Evolutionary conservation across 2,329 filamentous ascomycete species (phyloP), one percentile per base, ranked within the genome.

Genomic region (Alternaria dauci): DNA sequence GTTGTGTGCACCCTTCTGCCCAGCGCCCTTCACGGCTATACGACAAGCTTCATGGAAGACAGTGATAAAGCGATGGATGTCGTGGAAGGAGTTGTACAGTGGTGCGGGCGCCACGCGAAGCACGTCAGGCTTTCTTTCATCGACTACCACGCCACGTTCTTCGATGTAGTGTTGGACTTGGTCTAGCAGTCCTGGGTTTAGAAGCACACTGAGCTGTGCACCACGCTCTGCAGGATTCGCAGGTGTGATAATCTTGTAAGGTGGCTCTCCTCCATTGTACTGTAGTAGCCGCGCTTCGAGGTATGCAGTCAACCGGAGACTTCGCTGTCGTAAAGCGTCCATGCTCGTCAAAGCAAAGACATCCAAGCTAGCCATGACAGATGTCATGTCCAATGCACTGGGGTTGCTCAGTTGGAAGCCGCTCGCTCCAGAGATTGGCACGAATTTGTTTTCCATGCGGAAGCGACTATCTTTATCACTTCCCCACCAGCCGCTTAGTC

Each of bases 331-430:
- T 46, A 97, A 78, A 4, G 85, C 85, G 5, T 80, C 75, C 85
- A 96, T 94, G 41, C 81, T 84, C 0, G 92, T 92, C 74, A 88
- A 84, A 65, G 85, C 85, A 76, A 95, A 95, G 25, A 96, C 84
- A 25, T 88, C 88, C 6, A 97, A 81, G 1, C 90, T 89, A 0
- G 88, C 92, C 9, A 87, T 82, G 2, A 96, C 84, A n/a, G 89
- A 87, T 14, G 90, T 91, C 46, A 94, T 85, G 71, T 96, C 92
- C 7, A 95, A 82, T 11, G 89, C 91, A 0, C 88, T 92, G 2
- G 91, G 92, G 76, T 97, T 97, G 52, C 89, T 92, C n/a, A 94
- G 78, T 78, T 96, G 92, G 79, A 88, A 97, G 4, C 93, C 93
- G 34, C 85, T 88, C 0, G 93, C 94, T 39, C 94, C 93, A 2